Base-by-base conservation (phyloP, 2,329 filamentous ascomycete species). In the Claviceps cyperi region DNA sequence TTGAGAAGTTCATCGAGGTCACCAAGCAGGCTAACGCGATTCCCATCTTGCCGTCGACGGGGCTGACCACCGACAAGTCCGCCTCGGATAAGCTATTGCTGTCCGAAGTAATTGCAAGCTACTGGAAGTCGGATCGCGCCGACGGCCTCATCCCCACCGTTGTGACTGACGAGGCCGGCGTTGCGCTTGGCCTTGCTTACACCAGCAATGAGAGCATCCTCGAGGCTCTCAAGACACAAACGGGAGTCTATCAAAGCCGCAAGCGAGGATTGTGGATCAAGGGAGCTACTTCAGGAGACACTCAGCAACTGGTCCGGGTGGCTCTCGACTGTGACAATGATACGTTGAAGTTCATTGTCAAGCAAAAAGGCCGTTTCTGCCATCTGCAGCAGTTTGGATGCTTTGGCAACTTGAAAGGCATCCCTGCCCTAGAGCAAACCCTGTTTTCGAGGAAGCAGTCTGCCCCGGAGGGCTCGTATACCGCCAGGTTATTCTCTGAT, bases 181-280 rank as follows among this genome's bases (percentile, higher is more conserved):
- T 85, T 19, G 86, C 88, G 8, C 72, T 98, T 14, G 92, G 92
- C 0, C 70, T 98, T 55, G 92, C 96, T 17, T 98, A 96, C 73
- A 95, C 90, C 67, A 96, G 86, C 62, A 80, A 85, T 55, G 86
- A 94, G 66, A 97, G 91, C 63, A 81, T 98, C 36, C 74, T 81
- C 8, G 91, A 94, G 69, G 91, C 91, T 38, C 64, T 98, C 53
- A 80, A 79, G 60, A 94, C 88, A 5, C 72, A 76, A 58, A 73
- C 72, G 0, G 90, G 92, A 35, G 91, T 97, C 38, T 98, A 98
- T 65, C 89, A 96, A 68, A 97, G 91, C 70, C 78, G 92, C 48
- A 97, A 96, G 73, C 80, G 92, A 43, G 92, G 92, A 0, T 69
- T 98, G 28, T 98, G 92, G 92, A 84, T 94, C 67, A 98, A 98